A percentile compares a stretch with the other conserved stretches of the same genome.
phyloP scores from a whole-genome alignment of 352 stramenopile genomes.

The Phytophthora melonis region DNA sequence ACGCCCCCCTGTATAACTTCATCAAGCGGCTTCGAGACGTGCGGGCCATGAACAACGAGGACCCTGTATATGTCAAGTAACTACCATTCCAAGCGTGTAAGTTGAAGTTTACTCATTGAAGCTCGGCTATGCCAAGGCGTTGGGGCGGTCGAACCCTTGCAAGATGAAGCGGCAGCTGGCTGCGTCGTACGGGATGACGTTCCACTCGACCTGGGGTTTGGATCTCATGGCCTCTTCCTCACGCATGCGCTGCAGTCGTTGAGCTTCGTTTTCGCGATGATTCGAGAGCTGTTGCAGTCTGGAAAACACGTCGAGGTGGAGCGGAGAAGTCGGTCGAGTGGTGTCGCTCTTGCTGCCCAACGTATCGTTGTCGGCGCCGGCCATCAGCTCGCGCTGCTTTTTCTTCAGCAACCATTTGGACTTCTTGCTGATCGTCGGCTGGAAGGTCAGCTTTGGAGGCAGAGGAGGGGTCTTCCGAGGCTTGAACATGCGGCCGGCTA shows the following conservation, averaged over 20 bases:
- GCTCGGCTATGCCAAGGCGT: conserved; percentile 25
- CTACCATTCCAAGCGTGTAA: no score
- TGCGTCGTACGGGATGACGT: conserved; percentile 42
- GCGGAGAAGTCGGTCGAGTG: conserved; percentile 7
- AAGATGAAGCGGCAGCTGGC: conserved; percentile 56
- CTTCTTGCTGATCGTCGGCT: conserved; percentile 52
- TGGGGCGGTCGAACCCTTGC: conserved; percentile 49
- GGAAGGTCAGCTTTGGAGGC: conserved; percentile 44
- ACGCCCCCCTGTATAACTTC: conserved; percentile 56
- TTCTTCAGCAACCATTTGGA: conserved; percentile 49
- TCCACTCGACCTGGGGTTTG: conserved; percentile 42
- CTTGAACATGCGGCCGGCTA: conserved; percentile 34
- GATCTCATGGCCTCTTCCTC: conserved; percentile 11
- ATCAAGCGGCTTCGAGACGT: conserved; percentile 58
- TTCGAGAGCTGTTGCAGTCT: conserved; percentile 42
- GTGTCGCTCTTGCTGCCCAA: not conserved
- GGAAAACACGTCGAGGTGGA: conserved; percentile 40
- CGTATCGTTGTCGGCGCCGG: not conserved
- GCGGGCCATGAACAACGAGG: conserved; percentile 54
- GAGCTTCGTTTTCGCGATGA: conserved; percentile 26
- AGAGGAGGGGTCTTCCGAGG: conserved; percentile 29
- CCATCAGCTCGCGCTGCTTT: conserved; percentile 34
- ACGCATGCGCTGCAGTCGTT: conserved; percentile 6
- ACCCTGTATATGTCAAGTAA: conserved; percentile 44
- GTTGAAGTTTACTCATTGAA: no score